These are phyloP conservation scores for Amanita inopinata DNA, from an alignment of 768 basidiomycete genomes.

Conservation along the genomic window DNA sequence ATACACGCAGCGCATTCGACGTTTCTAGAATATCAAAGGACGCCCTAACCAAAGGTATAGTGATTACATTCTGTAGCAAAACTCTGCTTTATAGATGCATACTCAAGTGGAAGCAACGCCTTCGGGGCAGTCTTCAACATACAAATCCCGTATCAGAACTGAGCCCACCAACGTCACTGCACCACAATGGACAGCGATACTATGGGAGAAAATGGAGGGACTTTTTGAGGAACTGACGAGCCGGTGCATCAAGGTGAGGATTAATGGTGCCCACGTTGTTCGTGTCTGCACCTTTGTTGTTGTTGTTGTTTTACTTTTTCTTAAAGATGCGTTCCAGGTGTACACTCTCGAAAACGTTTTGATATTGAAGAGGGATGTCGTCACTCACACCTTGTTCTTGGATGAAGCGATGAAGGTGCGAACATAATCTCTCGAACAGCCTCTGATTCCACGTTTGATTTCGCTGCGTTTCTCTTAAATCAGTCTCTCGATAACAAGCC, in stretches of 20 bases:
- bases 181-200: slow-evolving; percentile 73
- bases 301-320: background rate
- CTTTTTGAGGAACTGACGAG: slow-evolving; percentile 85
- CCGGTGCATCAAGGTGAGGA: slow-evolving; percentile 81
- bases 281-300: too few relatives aligned
- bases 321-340: slow-evolving; percentile 39
- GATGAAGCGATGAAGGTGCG: slow-evolving; percentile 89
- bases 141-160: slow-evolving; percentile 79
- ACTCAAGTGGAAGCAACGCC: slow-evolving; percentile 8
- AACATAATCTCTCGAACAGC: background rate
- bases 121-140: slow-evolving; percentile 22
- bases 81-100: slow-evolving; percentile 11
- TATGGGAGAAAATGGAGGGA: slow-evolving; percentile 74
- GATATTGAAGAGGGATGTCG: slow-evolving; percentile 75
- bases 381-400: slow-evolving; percentile 69
- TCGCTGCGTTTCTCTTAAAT: background rate
- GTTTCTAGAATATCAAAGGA: slow-evolving; percentile 80
- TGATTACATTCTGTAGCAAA: slow-evolving; percentile 2
- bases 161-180: slow-evolving; percentile 86
- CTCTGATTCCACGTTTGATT: too few relatives aligned
- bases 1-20: slow-evolving; percentile 81
- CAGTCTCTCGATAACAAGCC: slow-evolving; percentile 88
- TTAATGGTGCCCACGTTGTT: too few relatives aligned
- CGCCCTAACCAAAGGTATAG: slow-evolving; percentile 64
- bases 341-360: slow-evolving; percentile 94